A percentile compares a stretch with the other conserved stretches of the same genome.
Conservation (phyloP, 352 stramenopile species). For the Globisporangium canariense region DNA sequence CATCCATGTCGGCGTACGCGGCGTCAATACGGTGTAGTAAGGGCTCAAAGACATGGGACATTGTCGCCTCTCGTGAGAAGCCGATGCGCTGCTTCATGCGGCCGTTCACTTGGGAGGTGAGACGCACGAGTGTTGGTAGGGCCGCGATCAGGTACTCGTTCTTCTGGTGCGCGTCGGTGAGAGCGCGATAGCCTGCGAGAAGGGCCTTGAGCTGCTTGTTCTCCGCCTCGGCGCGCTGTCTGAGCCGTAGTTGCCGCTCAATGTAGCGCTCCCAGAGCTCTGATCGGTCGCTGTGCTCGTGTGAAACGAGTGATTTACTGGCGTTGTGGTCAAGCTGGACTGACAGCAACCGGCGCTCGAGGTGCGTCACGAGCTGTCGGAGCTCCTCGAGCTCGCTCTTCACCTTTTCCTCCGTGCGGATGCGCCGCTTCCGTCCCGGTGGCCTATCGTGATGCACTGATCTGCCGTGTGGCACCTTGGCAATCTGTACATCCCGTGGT, state of each 20-base stretch:
- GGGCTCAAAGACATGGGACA: not conserved
- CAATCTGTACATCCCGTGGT: not conserved
- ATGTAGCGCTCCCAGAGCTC: not conserved
- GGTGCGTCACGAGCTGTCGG: not conserved
- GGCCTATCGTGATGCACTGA: too few species aligned
- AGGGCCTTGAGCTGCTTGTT: conserved; percentile 9
- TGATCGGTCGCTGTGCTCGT: not conserved
- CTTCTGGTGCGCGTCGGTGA: not conserved
- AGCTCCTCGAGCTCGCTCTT: not conserved
- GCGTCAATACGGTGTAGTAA: conserved; percentile 7
- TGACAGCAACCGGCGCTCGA: not conserved
- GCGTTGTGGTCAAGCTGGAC: not conserved
- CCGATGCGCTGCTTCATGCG: not conserved
- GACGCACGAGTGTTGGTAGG: not conserved
- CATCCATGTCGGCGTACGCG: conserved; percentile 2
- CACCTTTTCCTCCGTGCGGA: not conserved
- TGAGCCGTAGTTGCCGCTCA: not conserved
- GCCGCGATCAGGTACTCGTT: not conserved
- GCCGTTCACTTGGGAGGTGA: not conserved
- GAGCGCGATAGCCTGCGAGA: not conserved
- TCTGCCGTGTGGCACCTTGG: not conserved
- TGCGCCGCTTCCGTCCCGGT: not conserved
- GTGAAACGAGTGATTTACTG: not conserved
- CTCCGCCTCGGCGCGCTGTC: conserved; percentile 5
- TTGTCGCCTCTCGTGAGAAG: not conserved